phyloP scores from a whole-genome alignment of 2,329 filamentous ascomycete species.

The Alternaria sp. region DNA sequence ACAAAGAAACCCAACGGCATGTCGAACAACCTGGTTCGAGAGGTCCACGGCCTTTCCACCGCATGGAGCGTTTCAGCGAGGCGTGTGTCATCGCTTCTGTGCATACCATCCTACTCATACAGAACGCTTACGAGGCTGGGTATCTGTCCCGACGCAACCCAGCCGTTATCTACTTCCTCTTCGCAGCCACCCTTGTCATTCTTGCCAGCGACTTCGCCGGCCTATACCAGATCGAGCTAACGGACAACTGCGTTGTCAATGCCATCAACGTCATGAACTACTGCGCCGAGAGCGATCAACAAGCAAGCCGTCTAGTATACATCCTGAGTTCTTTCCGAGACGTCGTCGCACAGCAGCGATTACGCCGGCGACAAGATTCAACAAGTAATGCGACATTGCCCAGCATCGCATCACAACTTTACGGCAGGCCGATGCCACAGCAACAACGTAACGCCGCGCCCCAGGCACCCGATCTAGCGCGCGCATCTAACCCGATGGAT shows the following conservation, averaged over 20 bases:
- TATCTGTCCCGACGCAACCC: constrained; percentile 50
- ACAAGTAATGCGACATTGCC: constrained; percentile 32
- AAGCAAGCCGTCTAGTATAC: constrained; percentile 47
- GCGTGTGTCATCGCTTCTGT: constrained; percentile 51
- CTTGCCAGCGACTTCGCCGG: constrained; percentile 50
- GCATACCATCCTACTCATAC: constrained; percentile 49
- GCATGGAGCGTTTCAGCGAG: constrained; percentile 58
- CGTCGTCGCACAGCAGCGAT: constrained; percentile 42
- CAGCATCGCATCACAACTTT: constrained; percentile 44
- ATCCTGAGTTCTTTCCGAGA: constrained; percentile 49
- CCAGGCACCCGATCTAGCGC: constrained; percentile 5
- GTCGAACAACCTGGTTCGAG: constrained; percentile 33
- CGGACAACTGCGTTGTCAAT: constrained; percentile 47
- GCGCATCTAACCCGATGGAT: constrained; percentile 20
- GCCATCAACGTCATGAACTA: constrained; percentile 50
- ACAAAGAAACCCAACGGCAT: constrained; percentile 49
- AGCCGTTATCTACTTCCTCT: constrained; percentile 51
- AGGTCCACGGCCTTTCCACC: constrained; percentile 37
- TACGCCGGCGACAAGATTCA: constrained; percentile 33
- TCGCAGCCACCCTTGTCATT: constrained; percentile 49
- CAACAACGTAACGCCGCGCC: constrained; percentile 14
- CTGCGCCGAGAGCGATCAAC: constrained; percentile 49
- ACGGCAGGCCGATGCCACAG: constrained; percentile 27
- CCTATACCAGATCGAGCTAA: constrained; percentile 42
- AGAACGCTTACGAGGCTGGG: constrained; percentile 50